Base-by-base conservation (phyloP, 1,139 yeast genomes). In the Scheffersomyces cryptocercus region DNA sequence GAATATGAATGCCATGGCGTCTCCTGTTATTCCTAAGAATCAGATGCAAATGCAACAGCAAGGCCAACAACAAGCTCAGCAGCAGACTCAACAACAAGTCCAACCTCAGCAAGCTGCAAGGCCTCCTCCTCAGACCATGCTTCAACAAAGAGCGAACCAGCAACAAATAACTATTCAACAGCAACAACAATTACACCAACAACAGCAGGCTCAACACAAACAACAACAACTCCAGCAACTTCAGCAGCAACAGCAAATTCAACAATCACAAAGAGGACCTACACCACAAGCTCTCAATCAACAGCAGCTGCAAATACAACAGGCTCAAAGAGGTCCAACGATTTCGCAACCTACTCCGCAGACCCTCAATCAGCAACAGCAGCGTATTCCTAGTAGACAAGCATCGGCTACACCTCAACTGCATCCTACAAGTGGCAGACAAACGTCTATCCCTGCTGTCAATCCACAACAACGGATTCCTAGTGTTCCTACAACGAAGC, bases 121-220 rank as follows among this genome's bases (percentile, higher is more conserved):
- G 11, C 36, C 28, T 42, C 54, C 34, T 35, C 52, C 36, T 40
- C 50, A 43, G 31, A 45, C 46, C 13, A 41, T 43, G 29, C 41
- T 46, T 14, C 49, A 43, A 33, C 46, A 45, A 28, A 47, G 43
- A 35, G 38, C 44, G 36, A 47, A 30, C 11, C 46, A 42, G 31
- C 37, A 39, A 44, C 36, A 44, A 20, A 44, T 38, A 41, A 42
- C 33, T 39, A 46, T 52, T 9, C 58, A 54, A 41, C 64, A 64
- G 42, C 64, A 63, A 30, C 69, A 64, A 44, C 51, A 54, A 35
- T 34, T 45, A 34, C 53, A 52, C 40, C 54, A 52, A 12, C 56
- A 51, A 35, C 47, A 41, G 29, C 52, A 43, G 35, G 52, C 35
- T 13, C 42, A 5, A 30, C 38, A 29, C 49, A 28, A 29, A 40